Percentiles rank a stretch among this genome's conserved stretches.
Conservation (phyloP, 2,329 filamentous ascomycete genomes). For the Phyllosticta citrichinensis region DNA sequence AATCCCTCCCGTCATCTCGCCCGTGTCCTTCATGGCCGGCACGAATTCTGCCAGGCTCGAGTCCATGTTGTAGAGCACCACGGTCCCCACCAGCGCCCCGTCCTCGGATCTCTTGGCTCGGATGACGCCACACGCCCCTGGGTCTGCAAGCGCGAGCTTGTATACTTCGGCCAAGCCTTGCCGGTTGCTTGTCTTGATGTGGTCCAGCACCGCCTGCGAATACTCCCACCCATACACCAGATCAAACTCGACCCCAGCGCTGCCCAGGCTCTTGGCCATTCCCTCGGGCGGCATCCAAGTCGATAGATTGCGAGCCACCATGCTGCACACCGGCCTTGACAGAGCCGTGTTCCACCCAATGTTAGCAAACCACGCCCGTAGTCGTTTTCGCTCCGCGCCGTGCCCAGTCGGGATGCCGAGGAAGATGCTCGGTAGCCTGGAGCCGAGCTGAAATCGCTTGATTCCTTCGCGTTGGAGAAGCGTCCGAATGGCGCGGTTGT, state of each 20-base stretch:
- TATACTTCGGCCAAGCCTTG: constrained; percentile 75
- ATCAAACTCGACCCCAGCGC: constrained; percentile 68
- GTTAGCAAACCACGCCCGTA: constrained; percentile 77
- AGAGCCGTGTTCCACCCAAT: constrained; percentile 74
- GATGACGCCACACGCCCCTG: constrained; percentile 68
- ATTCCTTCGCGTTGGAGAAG: constrained; percentile 62
- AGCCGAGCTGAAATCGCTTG: constrained; percentile 72
- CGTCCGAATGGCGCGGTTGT: constrained; percentile 71
- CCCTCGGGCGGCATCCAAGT: constrained; percentile 69
- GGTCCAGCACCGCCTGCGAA: constrained; percentile 60
- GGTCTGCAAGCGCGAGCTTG: constrained; percentile 60
- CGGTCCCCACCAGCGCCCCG: constrained; percentile 61
- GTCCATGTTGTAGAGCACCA: constrained; percentile 66
- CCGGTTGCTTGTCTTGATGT: constrained; percentile 63
- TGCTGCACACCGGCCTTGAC: constrained; percentile 56
- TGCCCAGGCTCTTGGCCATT: constrained; percentile 61
- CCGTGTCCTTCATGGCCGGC: constrained; percentile 53
- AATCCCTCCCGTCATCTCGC: constrained; percentile 60
- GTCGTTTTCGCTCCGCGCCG: constrained; percentile 47
- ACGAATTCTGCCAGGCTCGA: constrained; percentile 60
- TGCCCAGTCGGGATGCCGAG: constrained; percentile 69
- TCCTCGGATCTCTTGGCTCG: constrained; percentile 64
- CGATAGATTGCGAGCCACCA: constrained; percentile 62
- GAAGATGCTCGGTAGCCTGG: constrained; percentile 73
- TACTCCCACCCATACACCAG: constrained; percentile 73